Base-by-base conservation (phyloP, 768 basidiomycete species). In the Tulasnella sp. region DNA sequence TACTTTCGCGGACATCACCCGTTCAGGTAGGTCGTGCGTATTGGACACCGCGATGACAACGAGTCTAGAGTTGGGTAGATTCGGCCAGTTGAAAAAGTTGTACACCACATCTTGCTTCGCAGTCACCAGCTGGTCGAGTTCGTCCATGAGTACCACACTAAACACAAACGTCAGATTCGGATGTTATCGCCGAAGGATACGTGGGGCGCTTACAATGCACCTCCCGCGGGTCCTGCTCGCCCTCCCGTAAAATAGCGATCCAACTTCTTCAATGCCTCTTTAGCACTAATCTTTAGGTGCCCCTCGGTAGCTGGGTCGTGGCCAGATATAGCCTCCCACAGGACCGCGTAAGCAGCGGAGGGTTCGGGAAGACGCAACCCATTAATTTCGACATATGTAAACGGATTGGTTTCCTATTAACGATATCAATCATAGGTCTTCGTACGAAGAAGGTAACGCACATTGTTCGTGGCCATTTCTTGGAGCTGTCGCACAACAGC, bases 51-150 rank as follows among this genome's bases (percentile, higher is more conserved):
- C 94, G 49, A 99, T 79, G 1, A 99, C 96, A 50, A 97, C 82
- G 4, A 99, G 77, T 67, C 86, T 88, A 58, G 90, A 92, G 17
- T 81, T 82, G 0, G 78, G 75, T 49, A 96, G 73, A 3, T 92
- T 94, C 1, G 96, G 96, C 94, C 96, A 99, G 67, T 99, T 98
- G 77, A 98, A 98, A 71, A 99, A 98, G 66, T 97, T 97, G 71
- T 99, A 99, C 19, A 99, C 86, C 8, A 99, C 94, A 58, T 99
- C 94, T 68, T 99, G 94, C 67, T 96, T 96, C 15, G 85, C 74
- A 1, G 94, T 98, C 63, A 98, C 81, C 27, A 99, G 76, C 68
- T 98, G 96, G 69, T 99, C 96, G 4, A 99, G 77, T 70, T 99
- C 96, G 67, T 99, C 94, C 89, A 99, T 98, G 14, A 99, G 74